phyloP scores from a whole-genome alignment of 1,284 basidiomycete genomes.

The Clitocybe nebularis region DNA sequence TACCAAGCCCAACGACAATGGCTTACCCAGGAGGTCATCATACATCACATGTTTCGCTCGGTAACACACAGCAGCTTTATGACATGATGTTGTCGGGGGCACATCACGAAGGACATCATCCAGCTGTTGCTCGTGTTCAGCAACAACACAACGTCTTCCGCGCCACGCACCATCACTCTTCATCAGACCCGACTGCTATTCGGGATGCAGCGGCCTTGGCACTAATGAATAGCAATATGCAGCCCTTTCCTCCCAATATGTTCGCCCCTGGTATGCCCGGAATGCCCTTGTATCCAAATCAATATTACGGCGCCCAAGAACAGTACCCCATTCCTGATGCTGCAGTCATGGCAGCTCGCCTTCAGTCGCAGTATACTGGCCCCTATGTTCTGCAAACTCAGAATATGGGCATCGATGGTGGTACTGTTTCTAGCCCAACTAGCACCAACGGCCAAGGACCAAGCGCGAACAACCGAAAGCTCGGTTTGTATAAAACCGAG shows the following conservation, averaged over 20 bases:
- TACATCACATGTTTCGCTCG: constrained; percentile 60
- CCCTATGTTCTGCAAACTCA: constrained; percentile 47
- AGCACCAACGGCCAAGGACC: constrained; percentile 54
- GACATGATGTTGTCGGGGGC: constrained; percentile 67
- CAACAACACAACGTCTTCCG: constrained; percentile 71
- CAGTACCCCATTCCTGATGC: constrained; percentile 50
- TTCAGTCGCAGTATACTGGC: constrained; percentile 58
- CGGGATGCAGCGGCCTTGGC: constrained; percentile 65
- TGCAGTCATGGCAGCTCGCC: constrained; percentile 51
- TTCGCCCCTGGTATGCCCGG: constrained; percentile 49
- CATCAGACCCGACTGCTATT: constrained; percentile 66
- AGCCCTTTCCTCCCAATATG: constrained; percentile 47
- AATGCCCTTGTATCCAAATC: constrained; percentile 60
- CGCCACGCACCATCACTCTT: constrained; percentile 70
- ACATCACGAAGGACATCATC: constrained; percentile 51
- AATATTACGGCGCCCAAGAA: constrained; percentile 64
- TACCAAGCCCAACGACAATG: constrained; percentile 51
- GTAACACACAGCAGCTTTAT: constrained; percentile 69
- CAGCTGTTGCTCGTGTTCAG: constrained; percentile 68
- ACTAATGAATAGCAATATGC: constrained; percentile 52
- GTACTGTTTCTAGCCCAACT: constrained; percentile 35
- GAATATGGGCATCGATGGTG: constrained; percentile 27
- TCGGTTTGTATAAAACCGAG: constrained; percentile 90
- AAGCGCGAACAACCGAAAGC: constrained; percentile 83
- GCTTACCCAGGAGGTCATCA: constrained; percentile 52